Evolutionary conservation across 306 rosid species (phyloP), one percentile per base, ranked within the genome.

Genomic region (Hylodesmum podocarpum): DNA sequence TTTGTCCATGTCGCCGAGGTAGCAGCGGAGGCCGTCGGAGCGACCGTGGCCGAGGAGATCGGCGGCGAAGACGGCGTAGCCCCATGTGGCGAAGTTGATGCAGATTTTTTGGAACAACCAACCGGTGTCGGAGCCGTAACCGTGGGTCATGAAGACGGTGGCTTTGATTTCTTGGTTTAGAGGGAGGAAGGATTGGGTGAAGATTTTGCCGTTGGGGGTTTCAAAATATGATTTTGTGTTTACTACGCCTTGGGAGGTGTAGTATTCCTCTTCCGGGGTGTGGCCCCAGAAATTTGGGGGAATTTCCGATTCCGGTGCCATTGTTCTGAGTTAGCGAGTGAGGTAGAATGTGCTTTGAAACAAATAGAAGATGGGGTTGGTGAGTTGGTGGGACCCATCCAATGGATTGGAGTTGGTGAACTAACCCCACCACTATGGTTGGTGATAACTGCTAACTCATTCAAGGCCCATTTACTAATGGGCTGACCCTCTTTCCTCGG

Each of bases 81-180:
- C 97, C 98, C 98, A 94, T 46, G 62, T 65, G 78, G 98, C 73
- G 90, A 77, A 91, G 78, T 19, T 62, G 83, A 94, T 91, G 82
- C 98, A 89, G 83, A 92, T 90, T 82, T 89, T 92, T 81, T 92
- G 97, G 88, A 92, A 94, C 79, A 90, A 91, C 98, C 98, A 94
- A 54, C 97, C 96, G 65, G 97, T 85, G 84, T 94, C 98, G 88
- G 97, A 94, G 70, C 98, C 98, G 82, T 94, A 94, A 82, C 96
- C 97, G 85, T 94, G 98, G 72, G 89, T 72, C 98, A 92, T 94
- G 77, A 22, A 91, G 47, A 94, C 97, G 57, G 98, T 78, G 84
- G 76, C 97, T 40, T 94, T 90, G 75, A 89, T 31, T 0, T 70
- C 6, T n/a, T 41, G 68, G 47, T 87, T 41, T 64, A 90, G 70